A percentile compares a stretch with the other conserved stretches of the same genome.
Conservation (phyloP, 2,329 filamentous ascomycete genomes). For the Didymella pomorum region DNA sequence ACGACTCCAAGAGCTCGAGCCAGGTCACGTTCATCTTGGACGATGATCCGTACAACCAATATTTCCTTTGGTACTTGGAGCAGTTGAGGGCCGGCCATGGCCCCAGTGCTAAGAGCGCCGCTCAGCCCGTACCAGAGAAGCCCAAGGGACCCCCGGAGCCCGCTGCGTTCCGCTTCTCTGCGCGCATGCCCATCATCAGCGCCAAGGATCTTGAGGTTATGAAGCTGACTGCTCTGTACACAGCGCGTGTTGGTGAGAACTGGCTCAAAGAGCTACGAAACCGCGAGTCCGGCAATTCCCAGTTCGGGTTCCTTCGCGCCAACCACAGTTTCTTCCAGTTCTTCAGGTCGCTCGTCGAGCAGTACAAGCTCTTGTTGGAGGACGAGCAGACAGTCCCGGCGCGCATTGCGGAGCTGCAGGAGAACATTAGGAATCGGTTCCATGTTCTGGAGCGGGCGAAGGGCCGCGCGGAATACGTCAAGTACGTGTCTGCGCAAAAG, state of each 20-base stretch:
- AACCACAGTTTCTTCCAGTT: constrained; percentile 97
- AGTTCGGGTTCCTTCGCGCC: constrained; percentile 94
- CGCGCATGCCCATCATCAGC: constrained; percentile 96
- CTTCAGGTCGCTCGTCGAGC: constrained; percentile 90
- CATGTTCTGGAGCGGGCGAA: constrained; percentile 81
- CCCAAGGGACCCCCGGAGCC: constrained; percentile 85
- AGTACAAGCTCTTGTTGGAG: constrained; percentile 84
- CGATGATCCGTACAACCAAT: constrained; percentile 84
- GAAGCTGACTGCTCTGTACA: constrained; percentile 84
- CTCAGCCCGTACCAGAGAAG: constrained; percentile 61
- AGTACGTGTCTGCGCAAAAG: constrained; percentile 84
- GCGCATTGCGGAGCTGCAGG: constrained; percentile 74
- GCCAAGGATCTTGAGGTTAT: constrained; percentile 84
- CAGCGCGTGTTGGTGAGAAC: constrained; percentile 88
- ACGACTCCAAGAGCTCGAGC: constrained; percentile 85
- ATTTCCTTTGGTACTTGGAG: constrained; percentile 87
- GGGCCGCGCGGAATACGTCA: constrained; percentile 85
- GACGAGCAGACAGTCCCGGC: constrained; percentile 76
- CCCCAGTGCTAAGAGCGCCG: constrained; percentile 52
- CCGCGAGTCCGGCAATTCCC: constrained; percentile 86
- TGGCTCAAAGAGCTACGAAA: constrained; percentile 92
- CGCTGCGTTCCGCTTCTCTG: constrained; percentile 88
- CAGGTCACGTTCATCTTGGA: constrained; percentile 87
- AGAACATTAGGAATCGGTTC: constrained; percentile 80
- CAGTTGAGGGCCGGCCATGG: constrained; percentile 87